phyloP scores from a whole-genome alignment of 2,329 filamentous ascomycete species.

The Malbranchea zuffiana region DNA sequence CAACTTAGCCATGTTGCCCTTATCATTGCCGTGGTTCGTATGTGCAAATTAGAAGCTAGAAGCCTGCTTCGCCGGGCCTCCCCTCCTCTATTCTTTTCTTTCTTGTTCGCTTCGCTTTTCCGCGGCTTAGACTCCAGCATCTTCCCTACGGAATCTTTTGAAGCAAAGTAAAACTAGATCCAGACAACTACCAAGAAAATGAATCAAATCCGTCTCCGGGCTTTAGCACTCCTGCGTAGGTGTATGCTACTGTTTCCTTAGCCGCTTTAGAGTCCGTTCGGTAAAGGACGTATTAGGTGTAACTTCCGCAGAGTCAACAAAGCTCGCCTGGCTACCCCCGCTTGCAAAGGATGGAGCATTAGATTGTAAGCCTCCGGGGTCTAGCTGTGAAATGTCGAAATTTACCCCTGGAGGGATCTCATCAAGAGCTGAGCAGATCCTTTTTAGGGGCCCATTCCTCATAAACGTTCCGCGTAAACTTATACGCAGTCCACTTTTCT shows the following conservation, averaged over 20 bases:
- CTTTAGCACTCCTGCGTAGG: too few species aligned
- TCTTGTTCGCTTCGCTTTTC: too few species aligned
- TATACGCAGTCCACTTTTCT: conserved; percentile 31
- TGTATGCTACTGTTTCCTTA: conserved; percentile 9
- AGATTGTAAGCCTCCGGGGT: conserved; percentile 9
- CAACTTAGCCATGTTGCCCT: too few species aligned
- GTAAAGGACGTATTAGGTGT: conserved; percentile 10
- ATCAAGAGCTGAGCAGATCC: conserved; percentile 11
- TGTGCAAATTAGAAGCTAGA: too few species aligned
- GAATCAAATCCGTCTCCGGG: too few species aligned
- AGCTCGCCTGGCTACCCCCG: conserved; percentile 7
- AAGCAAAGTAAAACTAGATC: too few species aligned
- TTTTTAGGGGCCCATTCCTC: conserved; percentile 23
- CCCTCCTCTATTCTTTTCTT: too few species aligned
- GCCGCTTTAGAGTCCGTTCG: conserved; percentile 7
- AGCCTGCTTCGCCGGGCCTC: too few species aligned
- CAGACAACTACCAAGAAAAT: too few species aligned
- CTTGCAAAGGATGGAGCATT: conserved; percentile 2
- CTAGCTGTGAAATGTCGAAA: conserved; percentile 15
- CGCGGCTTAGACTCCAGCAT: too few species aligned
- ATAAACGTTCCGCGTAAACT: conserved; percentile 30
- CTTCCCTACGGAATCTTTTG: too few species aligned
- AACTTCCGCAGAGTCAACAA: conserved; percentile 8
- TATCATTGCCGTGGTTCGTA: too few species aligned
- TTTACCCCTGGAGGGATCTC: conserved; percentile 6